Evolutionary conservation across 176 grass and related monocot genomes (phyloP), one percentile per base, ranked within the genome.

Genomic region (Aegilops bicornis): DNA sequence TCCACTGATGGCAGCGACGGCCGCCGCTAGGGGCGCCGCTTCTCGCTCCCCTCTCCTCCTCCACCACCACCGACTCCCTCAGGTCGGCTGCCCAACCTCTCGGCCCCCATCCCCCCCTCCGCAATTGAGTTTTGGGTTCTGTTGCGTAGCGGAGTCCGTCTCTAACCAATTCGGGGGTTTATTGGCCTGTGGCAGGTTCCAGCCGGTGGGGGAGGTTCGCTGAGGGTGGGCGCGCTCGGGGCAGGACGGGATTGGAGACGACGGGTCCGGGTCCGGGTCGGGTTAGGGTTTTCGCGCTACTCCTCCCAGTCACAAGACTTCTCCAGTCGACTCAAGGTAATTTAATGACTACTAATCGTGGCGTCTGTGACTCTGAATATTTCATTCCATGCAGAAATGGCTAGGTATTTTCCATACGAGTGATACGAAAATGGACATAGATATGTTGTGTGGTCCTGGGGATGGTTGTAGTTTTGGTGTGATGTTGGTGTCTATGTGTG

Each of bases 241-340:
- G 29, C 17, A 30, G 16, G 64, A 14, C 69, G 66, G 70, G 73
- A 74, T 82, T 67, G 23, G 56, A 31, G 68, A 71, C 31, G 73
- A 40, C 52, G 40, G 8, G 8, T 20, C 32, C 48, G 50, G 36
- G 69, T 45, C 4, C 32, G 32, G 32, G 32, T 33, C 23, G 77
- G 86, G 70, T 79, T 54, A 89, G 64, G 64, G 64, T 98, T 9
- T 82, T 92, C 48, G 85, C 85, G 88, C 45, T 98, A 94, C 70
- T 92, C 93, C 13, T 92, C 93, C 11, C 93, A 94, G 84, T 35
- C 96, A 35, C 90, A 85, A 69, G 90, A 92, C 54, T 82, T 93
- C 62, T 94, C 96, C 36, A 81, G 83, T 39, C 79, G 83, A 22
- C n/a, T 98, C 90, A 94, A 96, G 96, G 96, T 91, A 80, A 87